phyloP scores from a whole-genome alignment of 1,284 basidiomycete genomes.

The Ustilago bromivora region DNA sequence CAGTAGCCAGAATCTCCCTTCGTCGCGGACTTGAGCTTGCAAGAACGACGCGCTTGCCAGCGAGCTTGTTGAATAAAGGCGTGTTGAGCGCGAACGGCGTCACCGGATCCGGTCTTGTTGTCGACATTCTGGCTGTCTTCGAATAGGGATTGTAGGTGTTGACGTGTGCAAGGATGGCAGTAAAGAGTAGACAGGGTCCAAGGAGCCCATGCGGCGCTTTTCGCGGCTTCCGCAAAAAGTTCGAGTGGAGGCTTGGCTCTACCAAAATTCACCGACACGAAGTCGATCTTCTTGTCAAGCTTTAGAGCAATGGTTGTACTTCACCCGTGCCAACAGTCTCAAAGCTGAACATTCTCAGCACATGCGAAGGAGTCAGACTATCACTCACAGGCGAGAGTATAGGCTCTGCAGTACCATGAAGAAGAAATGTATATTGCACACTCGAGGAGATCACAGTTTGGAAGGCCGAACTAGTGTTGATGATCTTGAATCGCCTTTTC shows the following conservation, averaged over 20 bases:
- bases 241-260: constrained; percentile 2
- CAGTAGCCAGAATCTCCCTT: constrained; percentile 60
- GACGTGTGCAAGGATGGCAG: not conserved
- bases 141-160: not conserved
- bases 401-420: not conserved
- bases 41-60: constrained; percentile 61
- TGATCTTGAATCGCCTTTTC: not conserved
- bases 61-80: constrained; percentile 62
- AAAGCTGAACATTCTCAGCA: not conserved
- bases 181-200: not conserved
- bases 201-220: constrained; percentile 19
- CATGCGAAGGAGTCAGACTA: not conserved
- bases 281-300: not conserved
- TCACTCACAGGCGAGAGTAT: not conserved
- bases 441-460: not conserved
- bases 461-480: not conserved
- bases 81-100: constrained; percentile 53
- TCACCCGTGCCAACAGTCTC: not conserved
- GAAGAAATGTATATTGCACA: not conserved
- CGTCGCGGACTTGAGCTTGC: constrained; percentile 63
- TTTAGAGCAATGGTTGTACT: not conserved
- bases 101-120: constrained; percentile 36
- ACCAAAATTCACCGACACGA: not conserved
- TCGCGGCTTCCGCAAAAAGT: constrained; percentile 16
- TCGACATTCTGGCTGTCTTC: constrained; percentile 14